These are phyloP conservation scores for Kregervanrija pseudodelftensis DNA, from an alignment of 805 yeast genomes.

Conservation along the genomic window DNA sequence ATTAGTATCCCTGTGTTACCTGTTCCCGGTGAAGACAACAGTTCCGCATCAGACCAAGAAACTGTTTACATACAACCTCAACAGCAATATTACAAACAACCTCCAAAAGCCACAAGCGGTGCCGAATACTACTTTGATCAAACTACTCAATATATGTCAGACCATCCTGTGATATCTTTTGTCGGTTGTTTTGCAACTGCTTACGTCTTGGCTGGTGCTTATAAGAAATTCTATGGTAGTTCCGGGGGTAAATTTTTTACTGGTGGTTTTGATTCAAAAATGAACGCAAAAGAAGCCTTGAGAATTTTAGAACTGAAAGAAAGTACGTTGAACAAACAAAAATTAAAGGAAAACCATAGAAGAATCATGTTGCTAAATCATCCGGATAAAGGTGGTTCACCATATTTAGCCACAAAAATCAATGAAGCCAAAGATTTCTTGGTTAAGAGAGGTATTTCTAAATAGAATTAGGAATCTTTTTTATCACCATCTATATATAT, in stretches of 20 bases:
- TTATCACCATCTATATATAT: too few species aligned
- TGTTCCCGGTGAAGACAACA: slow-evolving; percentile 42
- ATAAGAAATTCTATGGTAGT: slow-evolving; percentile 64
- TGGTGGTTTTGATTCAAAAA: slow-evolving; percentile 90
- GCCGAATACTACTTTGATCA: slow-evolving; percentile 62
- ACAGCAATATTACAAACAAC: slow-evolving; percentile 18
- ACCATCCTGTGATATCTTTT: slow-evolving; percentile 72
- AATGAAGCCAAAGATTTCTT: slow-evolving; percentile 86
- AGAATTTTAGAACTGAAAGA: slow-evolving; percentile 75
- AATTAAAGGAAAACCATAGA: slow-evolving; percentile 74
- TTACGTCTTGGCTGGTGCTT: slow-evolving; percentile 59
- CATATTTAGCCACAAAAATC: slow-evolving; percentile 81
- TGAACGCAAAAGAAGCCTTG: slow-evolving; percentile 84
- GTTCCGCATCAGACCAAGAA: slow-evolving; percentile 4
- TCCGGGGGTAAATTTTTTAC: slow-evolving; percentile 57
- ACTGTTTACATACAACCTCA: slow-evolving; percentile 16
- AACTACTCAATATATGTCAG: slow-evolving; percentile 50
- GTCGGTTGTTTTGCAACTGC: slow-evolving; percentile 60
- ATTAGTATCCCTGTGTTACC: slow-evolving; percentile 52
- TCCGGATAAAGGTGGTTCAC: slow-evolving; percentile 93
- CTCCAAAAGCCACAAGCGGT: slow-evolving; percentile 26
- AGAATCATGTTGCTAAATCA: slow-evolving; percentile 82
- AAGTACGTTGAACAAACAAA: slow-evolving; percentile 51
- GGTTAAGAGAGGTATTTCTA: slow-evolving; percentile 51
- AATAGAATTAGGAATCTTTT: slow-evolving; percentile 11